Conservation (phyloP, 148 eudicot genomes). For the Silene uniflora region DNA sequence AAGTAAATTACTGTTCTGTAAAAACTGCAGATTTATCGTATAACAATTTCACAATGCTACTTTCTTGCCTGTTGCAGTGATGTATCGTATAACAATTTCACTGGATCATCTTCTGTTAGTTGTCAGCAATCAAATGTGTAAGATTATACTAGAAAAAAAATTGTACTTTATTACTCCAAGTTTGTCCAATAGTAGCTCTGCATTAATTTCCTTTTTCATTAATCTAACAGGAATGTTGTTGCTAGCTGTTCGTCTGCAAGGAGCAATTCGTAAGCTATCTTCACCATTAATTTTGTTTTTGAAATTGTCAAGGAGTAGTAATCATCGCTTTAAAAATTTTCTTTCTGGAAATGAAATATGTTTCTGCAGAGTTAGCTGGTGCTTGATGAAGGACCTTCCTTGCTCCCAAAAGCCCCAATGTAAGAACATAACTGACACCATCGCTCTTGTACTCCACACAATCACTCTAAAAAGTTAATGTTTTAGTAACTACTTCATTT, state of each 20-base stretch:
- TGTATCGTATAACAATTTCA: conserved; percentile 67
- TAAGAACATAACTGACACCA: conserved; percentile 24
- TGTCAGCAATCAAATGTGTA: conserved; percentile 57
- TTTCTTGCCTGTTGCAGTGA: conserved; percentile 41
- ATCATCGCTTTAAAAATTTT: conserved; percentile 6
- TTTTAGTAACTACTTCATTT: too few species aligned
- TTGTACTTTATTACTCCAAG: not conserved
- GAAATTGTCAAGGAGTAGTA: not conserved
- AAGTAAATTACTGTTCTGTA: conserved; percentile 13
- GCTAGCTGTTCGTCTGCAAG: conserved; percentile 38
- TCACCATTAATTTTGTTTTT: not conserved
- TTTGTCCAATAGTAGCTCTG: not conserved
- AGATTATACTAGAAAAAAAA: conserved; percentile 16
- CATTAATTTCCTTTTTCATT: not conserved
- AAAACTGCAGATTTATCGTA: not conserved
- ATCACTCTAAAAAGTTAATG: not conserved
- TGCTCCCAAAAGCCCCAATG: conserved; percentile 44
- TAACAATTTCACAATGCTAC: not conserved
- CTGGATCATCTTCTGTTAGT: conserved; percentile 25
- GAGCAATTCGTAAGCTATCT: conserved; percentile 45
- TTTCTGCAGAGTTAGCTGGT: conserved; percentile 44
- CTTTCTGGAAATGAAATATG: not conserved
- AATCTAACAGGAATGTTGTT: conserved; percentile 49
- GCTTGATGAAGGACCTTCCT: conserved; percentile 53
- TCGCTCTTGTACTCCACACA: not conserved